Base-by-base conservation (phyloP, 2,329 filamentous ascomycete genomes). In the Alternaria conjuncta region DNA sequence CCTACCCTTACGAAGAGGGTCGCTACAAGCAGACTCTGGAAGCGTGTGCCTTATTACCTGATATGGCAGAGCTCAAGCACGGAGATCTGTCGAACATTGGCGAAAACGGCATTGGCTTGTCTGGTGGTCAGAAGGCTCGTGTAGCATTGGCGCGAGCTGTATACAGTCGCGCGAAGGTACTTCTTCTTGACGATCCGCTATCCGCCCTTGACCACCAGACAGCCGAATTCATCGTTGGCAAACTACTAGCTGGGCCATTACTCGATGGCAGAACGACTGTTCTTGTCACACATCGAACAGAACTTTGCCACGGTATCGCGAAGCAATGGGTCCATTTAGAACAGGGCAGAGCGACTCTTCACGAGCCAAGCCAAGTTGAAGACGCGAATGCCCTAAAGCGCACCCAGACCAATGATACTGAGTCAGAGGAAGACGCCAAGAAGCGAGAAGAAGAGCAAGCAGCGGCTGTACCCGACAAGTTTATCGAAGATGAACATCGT, bases 401-500 rank as follows among this genome's bases (percentile, higher is more conserved):
- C 74, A 60, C 78, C 49, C 55, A 79, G 0, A 82, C 82, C 7
- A 77, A 79, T 23, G 77, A 78, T 3, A 75, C 75, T 0, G 51
- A 80, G 0, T 76, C 75, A 3, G 78, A 81, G 36, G 75, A 78
- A 44, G 77, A 80, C 23, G 66, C 69, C 8, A 78, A 78, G 68
- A 77, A 77, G 49, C 70, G 71, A 2, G 68, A 79, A 60, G 75
- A 78, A 64, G 76, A 78, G 49, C 67, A 84, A 6, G 82, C 83
- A 18, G 84, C 85, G 10, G 87, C 87, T 0, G 81, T 89, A 12
- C 89, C 90, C 0, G 89, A 91, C 30, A 93, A 93, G 71, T 94
- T 95, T 72, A 89, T 94, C 49, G 90, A 94, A 72, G 92, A 94
- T 30, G 92, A 96, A 75, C 84, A 89, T 68, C 86, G 92, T 53